These are phyloP conservation scores for Arabidopsis hybrid DNA, from an alignment of 441 rosid genomes.

Conservation along the genomic window DNA sequence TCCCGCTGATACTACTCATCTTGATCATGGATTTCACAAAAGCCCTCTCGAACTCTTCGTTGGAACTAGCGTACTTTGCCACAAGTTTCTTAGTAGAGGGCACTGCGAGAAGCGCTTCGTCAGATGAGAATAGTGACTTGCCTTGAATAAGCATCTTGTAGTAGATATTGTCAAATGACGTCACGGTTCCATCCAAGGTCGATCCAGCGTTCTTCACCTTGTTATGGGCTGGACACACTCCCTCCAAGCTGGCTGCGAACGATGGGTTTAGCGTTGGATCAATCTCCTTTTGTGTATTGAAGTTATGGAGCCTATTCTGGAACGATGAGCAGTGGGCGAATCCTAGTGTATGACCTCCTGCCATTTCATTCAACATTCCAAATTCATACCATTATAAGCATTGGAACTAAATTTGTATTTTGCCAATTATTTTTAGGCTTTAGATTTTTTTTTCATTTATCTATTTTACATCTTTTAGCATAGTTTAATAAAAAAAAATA, in stretches of 20 bases:
- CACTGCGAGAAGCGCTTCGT: conserved; percentile 55
- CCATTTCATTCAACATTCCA: not conserved
- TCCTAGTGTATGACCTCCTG: conserved; percentile 78
- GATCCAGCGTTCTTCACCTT: conserved; percentile 57
- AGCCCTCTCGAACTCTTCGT: conserved; percentile 48
- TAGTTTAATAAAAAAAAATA: not conserved
- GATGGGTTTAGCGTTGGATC: conserved; percentile 66
- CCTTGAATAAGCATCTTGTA: conserved; percentile 65
- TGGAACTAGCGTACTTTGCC: conserved; percentile 50
- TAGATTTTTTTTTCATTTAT: not conserved
- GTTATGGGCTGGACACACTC: conserved; percentile 60
- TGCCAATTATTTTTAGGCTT: not conserved
- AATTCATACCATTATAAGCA: not conserved
- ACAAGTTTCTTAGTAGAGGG: conserved; percentile 52
- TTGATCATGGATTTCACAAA: conserved; percentile 64
- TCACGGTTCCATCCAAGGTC: conserved; percentile 47
- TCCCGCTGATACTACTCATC: conserved; percentile 63
- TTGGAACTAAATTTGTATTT: not conserved
- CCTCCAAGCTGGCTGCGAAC: conserved; percentile 53
- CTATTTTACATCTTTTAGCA: not conserved
- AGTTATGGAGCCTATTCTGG: conserved; percentile 67
- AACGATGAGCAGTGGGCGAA: conserved; percentile 78
- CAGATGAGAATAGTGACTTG: conserved; percentile 60
- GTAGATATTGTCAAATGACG: conserved; percentile 56
- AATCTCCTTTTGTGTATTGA: conserved; percentile 58